These are phyloP conservation scores for Cytidiella melzeri DNA, from an alignment of 768 basidiomycete species.

Conservation along the genomic window DNA sequence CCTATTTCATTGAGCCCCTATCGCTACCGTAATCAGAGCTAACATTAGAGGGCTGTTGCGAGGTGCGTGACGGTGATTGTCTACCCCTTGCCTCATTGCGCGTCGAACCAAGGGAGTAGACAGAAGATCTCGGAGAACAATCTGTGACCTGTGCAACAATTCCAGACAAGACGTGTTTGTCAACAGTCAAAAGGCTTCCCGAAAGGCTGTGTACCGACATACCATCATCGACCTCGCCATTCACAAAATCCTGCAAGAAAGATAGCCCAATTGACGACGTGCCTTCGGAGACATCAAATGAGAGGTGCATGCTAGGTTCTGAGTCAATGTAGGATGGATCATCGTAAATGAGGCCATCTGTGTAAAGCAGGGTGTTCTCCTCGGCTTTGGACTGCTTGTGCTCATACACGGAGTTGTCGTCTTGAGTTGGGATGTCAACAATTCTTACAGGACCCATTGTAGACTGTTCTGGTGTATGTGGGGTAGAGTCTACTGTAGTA, in stretches of 20 bases:
- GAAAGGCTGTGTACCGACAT: constrained; percentile 11
- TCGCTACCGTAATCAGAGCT: constrained; percentile 27
- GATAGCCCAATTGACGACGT: constrained; percentile 66
- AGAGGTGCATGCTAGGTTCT: constrained; percentile 27
- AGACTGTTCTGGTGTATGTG: constrained; percentile 13
- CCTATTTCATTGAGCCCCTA: too few species aligned
- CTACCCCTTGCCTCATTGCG: constrained; percentile 2
- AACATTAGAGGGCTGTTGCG: constrained; percentile 12
- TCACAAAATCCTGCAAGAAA: constrained; percentile 46
- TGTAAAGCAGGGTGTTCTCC: constrained; percentile 1
- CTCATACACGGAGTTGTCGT: constrained; percentile 3
- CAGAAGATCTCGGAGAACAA: constrained; percentile 2
- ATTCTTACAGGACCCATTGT: constrained; percentile 2
- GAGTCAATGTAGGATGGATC: constrained; percentile 12
- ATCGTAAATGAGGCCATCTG: background rate
- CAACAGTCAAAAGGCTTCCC: constrained; percentile 9
- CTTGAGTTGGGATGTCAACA: constrained; percentile 9
- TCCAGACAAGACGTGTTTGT: background rate
- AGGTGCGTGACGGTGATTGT: constrained; percentile 5
- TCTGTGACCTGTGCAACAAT: background rate
- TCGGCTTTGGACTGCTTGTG: background rate
- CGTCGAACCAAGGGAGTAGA: constrained; percentile 7
- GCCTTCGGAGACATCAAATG: constrained; percentile 44
- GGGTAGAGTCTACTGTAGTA: constrained; percentile 21
- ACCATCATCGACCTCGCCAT: constrained; percentile 28